Evolutionary conservation across 768 basidiomycete genomes (phyloP).

Genomic region (Paxillus ammoniavirescens): DNA sequence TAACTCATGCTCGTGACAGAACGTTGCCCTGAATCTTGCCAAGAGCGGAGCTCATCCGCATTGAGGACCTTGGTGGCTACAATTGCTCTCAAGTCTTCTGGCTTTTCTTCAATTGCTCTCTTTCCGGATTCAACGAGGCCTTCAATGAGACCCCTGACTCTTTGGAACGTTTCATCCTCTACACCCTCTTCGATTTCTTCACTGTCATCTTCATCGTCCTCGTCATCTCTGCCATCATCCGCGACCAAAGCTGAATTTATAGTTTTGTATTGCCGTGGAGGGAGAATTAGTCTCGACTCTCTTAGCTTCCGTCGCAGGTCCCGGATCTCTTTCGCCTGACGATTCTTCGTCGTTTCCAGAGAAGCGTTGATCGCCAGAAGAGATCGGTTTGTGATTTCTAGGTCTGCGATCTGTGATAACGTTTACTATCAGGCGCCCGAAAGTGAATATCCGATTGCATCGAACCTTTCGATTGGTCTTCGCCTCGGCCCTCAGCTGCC

Average conservation of each 20-base stretch:
- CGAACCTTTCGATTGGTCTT: slow-evolving; percentile 85
- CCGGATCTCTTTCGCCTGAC: slow-evolving; percentile 82
- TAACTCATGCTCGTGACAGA: slow-evolving; percentile 9
- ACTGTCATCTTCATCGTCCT: slow-evolving; percentile 38
- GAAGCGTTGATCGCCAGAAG: slow-evolving; percentile 82
- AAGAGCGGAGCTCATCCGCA: slow-evolving; percentile 67
- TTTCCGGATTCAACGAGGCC: slow-evolving; percentile 55
- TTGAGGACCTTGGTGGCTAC: slow-evolving; percentile 66
- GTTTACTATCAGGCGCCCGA: neutral
- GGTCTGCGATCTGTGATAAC: slow-evolving; percentile 72
- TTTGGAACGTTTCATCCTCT: slow-evolving; percentile 57
- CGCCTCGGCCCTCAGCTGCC: slow-evolving; percentile 65
- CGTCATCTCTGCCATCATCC: slow-evolving; percentile 40
- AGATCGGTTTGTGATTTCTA: slow-evolving; percentile 88
- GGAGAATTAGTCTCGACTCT: slow-evolving; percentile 76
- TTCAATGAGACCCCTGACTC: slow-evolving; percentile 65
- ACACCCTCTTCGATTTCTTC: slow-evolving; percentile 40
- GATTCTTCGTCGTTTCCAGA: slow-evolving; percentile 76
- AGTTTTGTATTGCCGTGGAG: slow-evolving; percentile 58
- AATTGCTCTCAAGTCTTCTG: slow-evolving; percentile 50
- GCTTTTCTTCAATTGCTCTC: slow-evolving; percentile 58
- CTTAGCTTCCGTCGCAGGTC: slow-evolving; percentile 80
- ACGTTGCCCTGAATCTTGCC: slow-evolving; percentile 42
- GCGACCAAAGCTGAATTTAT: slow-evolving; percentile 49
- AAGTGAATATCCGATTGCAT: neutral